A percentile compares a stretch with the other conserved stretches of the same genome.
Conservation (phyloP, 306 rosid species). For the Vigna trinervia region DNA sequence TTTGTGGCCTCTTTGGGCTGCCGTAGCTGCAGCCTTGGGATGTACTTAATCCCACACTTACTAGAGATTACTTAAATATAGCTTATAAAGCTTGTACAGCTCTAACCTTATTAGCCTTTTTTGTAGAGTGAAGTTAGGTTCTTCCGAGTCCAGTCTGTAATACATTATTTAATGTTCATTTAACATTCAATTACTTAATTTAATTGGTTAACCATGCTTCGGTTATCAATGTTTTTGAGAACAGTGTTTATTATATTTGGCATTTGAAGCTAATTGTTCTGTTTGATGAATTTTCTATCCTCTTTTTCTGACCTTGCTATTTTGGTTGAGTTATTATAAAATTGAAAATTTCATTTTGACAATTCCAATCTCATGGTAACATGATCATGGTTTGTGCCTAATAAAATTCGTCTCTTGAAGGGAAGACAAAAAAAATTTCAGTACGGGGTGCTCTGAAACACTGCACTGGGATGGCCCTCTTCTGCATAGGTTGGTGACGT, state of each 20-base stretch:
- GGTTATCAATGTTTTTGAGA: background rate
- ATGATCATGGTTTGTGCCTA: slow-evolving; percentile 40
- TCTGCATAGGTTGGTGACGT: slow-evolving; percentile 74
- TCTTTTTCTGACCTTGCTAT: slow-evolving; percentile 23
- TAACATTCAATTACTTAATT: slow-evolving; percentile 18
- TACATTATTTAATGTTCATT: background rate
- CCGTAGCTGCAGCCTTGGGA: background rate
- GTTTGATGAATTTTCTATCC: slow-evolving; percentile 37
- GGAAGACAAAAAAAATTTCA: slow-evolving; percentile 80
- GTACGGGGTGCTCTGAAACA: slow-evolving; percentile 68
- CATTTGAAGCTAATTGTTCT: slow-evolving; percentile 13
- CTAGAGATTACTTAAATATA: background rate
- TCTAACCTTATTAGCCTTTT: background rate
- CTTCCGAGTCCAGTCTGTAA: background rate
- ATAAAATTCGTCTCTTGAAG: slow-evolving; percentile 48
- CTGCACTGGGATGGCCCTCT: slow-evolving; percentile 68
- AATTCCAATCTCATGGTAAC: slow-evolving; percentile 36
- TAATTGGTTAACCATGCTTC: slow-evolving; percentile 4
- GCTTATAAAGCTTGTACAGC: background rate
- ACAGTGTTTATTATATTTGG: slow-evolving; percentile 18
- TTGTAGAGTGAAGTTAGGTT: background rate
- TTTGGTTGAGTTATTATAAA: slow-evolving; percentile 25
- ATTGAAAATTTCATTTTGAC: slow-evolving; percentile 12
- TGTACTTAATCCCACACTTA: background rate
- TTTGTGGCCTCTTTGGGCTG: background rate